Percentiles rank a stretch among this genome's conserved stretches.
Conservation (phyloP, 2,329 filamentous ascomycete species). For the Penicillium crustosum region DNA sequence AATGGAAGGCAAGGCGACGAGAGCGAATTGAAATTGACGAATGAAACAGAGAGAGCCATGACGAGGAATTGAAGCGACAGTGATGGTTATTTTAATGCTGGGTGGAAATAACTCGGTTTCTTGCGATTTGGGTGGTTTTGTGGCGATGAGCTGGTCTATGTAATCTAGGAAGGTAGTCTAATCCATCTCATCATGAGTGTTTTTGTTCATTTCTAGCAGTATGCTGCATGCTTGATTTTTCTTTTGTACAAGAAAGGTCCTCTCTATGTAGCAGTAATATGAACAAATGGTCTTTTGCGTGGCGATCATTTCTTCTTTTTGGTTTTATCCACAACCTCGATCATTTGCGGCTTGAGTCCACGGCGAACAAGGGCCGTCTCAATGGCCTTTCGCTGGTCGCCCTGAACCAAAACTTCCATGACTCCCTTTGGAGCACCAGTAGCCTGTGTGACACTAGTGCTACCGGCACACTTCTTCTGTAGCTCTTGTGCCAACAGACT, state of each 20-base stretch:
- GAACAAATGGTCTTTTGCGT: too few species aligned
- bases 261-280: neutral
- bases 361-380: slow-evolving; percentile 59
- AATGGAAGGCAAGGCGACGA: neutral
- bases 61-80: neutral
- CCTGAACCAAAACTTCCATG: slow-evolving; percentile 68
- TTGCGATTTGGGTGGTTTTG: neutral
- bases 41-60: neutral
- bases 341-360: slow-evolving; percentile 60
- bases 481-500: slow-evolving; percentile 63
- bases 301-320: slow-evolving; percentile 58
- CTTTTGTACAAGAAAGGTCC: neutral
- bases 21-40: neutral
- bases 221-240: neutral
- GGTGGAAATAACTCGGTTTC: neutral
- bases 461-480: slow-evolving; percentile 67
- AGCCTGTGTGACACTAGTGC: slow-evolving; percentile 62
- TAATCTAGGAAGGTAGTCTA: too few species aligned
- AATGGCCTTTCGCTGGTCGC: slow-evolving; percentile 63
- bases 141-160: neutral
- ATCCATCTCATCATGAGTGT: neutral
- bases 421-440: slow-evolving; percentile 62
- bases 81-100: neutral
- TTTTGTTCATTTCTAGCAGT: neutral
- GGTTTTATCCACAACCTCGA: slow-evolving; percentile 67